Percentiles rank a stretch among this genome's conserved stretches.
These are phyloP conservation scores for Thamnidium elegans DNA, from an alignment of 192 early-diverging fungal species.

Conservation along the genomic window DNA sequence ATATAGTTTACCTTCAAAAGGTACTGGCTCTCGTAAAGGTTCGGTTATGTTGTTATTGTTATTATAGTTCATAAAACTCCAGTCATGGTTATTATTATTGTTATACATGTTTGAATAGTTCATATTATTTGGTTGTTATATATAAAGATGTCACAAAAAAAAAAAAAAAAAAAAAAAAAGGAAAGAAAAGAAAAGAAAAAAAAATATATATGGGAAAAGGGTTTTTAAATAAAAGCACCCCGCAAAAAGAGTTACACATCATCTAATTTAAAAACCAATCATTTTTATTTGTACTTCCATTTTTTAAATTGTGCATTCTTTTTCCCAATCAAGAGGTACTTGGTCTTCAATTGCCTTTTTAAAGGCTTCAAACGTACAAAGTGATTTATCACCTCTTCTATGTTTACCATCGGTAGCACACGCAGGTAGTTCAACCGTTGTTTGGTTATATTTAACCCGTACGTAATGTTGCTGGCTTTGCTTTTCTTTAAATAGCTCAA, in stretches of 20 bases:
- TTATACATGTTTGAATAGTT: background rate
- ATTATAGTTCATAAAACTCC: background rate
- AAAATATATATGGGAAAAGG: background rate
- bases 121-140: background rate
- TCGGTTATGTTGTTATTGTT: slow-evolving; percentile 11
- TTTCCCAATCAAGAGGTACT: slow-evolving; percentile 36
- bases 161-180: background rate
- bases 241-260: slow-evolving; percentile 12
- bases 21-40: slow-evolving; percentile 30
- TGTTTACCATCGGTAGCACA: slow-evolving; percentile 31
- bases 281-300: background rate
- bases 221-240: background rate
- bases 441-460: slow-evolving; percentile 37
- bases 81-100: slow-evolving; percentile 3
- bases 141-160: slow-evolving; percentile 2
- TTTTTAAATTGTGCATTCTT: slow-evolving; percentile 33
- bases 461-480: slow-evolving; percentile 29
- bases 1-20: slow-evolving; percentile 34
- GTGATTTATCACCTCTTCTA: slow-evolving; percentile 25
- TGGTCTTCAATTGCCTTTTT: slow-evolving; percentile 24
- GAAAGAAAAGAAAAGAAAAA: slow-evolving; percentile 3
- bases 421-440: slow-evolving; percentile 30
- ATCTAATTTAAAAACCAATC: background rate
- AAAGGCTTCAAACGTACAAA: slow-evolving; percentile 43
- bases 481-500: slow-evolving; percentile 41